Conservation (phyloP, 306 rosid genomes). For the Begonia masoniana region DNA sequence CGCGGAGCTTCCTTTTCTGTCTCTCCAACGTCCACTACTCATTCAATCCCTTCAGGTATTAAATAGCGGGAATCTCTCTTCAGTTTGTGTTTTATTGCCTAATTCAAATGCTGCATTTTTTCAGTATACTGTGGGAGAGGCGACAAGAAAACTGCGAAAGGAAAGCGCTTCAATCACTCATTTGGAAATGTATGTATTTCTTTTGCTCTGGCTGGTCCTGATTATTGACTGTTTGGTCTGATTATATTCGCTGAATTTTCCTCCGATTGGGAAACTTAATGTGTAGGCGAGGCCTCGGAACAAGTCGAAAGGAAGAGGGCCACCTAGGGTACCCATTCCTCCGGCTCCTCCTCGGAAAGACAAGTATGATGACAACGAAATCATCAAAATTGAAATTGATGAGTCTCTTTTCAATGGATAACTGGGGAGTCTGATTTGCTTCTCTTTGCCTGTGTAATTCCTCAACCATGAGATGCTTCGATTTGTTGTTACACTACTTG, state of each 20-base stretch:
- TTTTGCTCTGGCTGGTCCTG: background rate
- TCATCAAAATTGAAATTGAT: slow-evolving; percentile 54
- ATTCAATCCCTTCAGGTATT: slow-evolving; percentile 42
- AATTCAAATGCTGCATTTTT: slow-evolving; percentile 3
- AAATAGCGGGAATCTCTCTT: background rate
- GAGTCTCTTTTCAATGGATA: slow-evolving; percentile 37
- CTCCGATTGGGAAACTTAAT: background rate
- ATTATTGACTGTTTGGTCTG: background rate
- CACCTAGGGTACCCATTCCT: slow-evolving; percentile 47
- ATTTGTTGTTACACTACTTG: too few relatives aligned
- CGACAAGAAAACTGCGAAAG: slow-evolving; percentile 64
- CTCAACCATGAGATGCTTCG: too few relatives aligned
- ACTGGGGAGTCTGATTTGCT: slow-evolving; percentile 1
- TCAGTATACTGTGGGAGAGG: slow-evolving; percentile 78
- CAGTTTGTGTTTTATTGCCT: background rate
- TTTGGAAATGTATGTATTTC: slow-evolving; percentile 40
- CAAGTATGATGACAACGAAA: slow-evolving; percentile 39
- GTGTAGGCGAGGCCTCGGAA: slow-evolving; percentile 59
- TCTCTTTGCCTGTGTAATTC: background rate
- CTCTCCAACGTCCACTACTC: slow-evolving; percentile 15
- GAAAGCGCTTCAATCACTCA: slow-evolving; percentile 80
- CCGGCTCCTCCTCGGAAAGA: slow-evolving; percentile 48
- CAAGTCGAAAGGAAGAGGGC: slow-evolving; percentile 77
- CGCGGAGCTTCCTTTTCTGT: slow-evolving; percentile 17
- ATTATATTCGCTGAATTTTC: background rate